Evolutionary conservation across 371 early-diverging fungal genomes (phyloP), one percentile per base, ranked within the genome.

Genomic region (Apophysomyces ossiformis): DNA sequence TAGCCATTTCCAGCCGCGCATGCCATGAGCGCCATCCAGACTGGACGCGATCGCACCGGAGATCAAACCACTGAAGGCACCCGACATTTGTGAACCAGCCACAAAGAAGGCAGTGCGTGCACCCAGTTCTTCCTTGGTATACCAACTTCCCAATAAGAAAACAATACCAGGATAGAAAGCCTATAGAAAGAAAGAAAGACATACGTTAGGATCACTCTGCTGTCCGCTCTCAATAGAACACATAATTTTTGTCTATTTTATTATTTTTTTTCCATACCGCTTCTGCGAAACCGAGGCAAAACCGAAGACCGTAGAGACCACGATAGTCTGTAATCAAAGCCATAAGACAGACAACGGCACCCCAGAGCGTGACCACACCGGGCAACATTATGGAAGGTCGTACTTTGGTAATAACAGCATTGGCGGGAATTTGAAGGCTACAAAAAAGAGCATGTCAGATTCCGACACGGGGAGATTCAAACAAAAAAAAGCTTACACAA

Each of bases 81-180:
- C 67, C 37, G 57, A 61, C 12, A 61, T 39, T 54, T 85, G 78
- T 38, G 86, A 74, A 15, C 86, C 86, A 46, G 85, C 72, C 61
- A 84, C 90, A 69, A 92, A 92, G 54, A 89, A 63, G 12, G 88
- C 89, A 3, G 89, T 85, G 58, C 94, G 89, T 50, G 81, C 76
- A n/a, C 91, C 89, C 41, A 87, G 80, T 69, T 95, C 96, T 37
- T 82, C 70, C n/a, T 87, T 82, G 18, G 85, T 85, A 65, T 94
- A 95, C 89, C 93, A 95, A 58, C 84, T 83, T 21, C 93, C 89
- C 38, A 93, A 77, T 69, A 89, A 85, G 58, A 83, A 90, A 8
- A 91, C 81, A 35, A 90, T 86, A 21, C 92, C 93, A 11, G 93
- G 93, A 44, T 90, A 89, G 61, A 93, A 85, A 3, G 90, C 92